Evolutionary conservation across 192 early-diverging fungal genomes (phyloP).

Genomic region (Helicostylum pulchrum): DNA sequence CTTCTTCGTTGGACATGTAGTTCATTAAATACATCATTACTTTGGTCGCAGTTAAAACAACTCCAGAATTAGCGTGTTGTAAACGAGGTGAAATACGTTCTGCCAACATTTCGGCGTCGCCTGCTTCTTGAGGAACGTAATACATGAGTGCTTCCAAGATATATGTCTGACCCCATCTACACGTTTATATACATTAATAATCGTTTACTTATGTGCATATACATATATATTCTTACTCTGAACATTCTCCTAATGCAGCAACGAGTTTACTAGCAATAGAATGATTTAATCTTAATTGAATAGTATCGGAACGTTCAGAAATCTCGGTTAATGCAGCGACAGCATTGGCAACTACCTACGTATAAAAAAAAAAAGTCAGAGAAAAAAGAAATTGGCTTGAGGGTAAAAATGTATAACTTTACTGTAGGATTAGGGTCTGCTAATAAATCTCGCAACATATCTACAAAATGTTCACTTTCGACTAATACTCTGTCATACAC

Average conservation of each 20-base stretch:
- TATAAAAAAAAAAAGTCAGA: background rate
- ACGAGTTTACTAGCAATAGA: constrained; percentile 88
- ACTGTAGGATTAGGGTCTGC: constrained; percentile 89
- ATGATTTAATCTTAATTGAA: constrained; percentile 83
- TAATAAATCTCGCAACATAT: constrained; percentile 81
- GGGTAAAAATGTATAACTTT: constrained; percentile 10
- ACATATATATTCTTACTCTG: constrained; percentile 60
- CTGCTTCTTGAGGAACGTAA: constrained; percentile 80
- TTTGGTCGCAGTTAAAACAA: constrained; percentile 23
- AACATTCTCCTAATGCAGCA: constrained; percentile 92
- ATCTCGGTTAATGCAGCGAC: constrained; percentile 93
- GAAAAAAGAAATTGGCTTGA: background rate
- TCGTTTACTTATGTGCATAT: background rate
- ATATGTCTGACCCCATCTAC: constrained; percentile 92
- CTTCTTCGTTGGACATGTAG: constrained; percentile 10
- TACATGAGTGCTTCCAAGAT: constrained; percentile 91
- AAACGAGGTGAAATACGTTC: constrained; percentile 88
- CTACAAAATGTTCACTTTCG: constrained; percentile 86
- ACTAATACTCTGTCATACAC: constrained; percentile 84
- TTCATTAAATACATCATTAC: constrained; percentile 1
- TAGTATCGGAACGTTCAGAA: constrained; percentile 80
- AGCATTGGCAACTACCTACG: constrained; percentile 92
- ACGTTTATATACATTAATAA: constrained; percentile 53
- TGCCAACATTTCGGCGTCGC: constrained; percentile 87
- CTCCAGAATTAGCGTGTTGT: constrained; percentile 93